Percentiles rank a stretch among this genome's conserved stretches.
Evolutionary conservation across 2,329 filamentous ascomycete species (phyloP).

Genomic region (Talaromyces funiculosus): DNA sequence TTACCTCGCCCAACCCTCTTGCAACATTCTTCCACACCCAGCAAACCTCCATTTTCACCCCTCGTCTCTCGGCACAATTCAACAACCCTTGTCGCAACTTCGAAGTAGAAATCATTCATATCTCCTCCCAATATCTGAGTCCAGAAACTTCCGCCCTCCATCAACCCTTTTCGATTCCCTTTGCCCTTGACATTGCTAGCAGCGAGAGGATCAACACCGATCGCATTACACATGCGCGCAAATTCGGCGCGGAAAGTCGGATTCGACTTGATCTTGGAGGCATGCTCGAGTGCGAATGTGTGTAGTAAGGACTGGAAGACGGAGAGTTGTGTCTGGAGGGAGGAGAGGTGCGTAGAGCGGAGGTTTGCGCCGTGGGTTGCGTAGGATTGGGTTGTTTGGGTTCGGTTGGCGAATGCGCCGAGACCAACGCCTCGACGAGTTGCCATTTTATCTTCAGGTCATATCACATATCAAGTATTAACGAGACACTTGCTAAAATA

Average conservation of each 20-base stretch:
- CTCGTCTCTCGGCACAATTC: conserved; percentile 84
- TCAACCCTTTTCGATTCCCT: conserved; percentile 38
- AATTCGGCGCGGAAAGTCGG: conserved; percentile 95
- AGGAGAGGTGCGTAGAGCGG: conserved; percentile 75
- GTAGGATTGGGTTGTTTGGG: conserved; percentile 81
- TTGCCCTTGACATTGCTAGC: conserved; percentile 52
- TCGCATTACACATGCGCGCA: conserved; percentile 95
- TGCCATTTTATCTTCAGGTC: conserved; percentile 32
- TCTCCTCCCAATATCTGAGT: conserved; percentile 83
- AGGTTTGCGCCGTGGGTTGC: conserved; percentile 82
- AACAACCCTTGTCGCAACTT: conserved; percentile 90
- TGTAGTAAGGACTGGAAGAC: conserved; percentile 94
- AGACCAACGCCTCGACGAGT: conserved; percentile 68
- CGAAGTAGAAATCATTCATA: conserved; percentile 98
- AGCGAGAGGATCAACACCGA: conserved; percentile 93
- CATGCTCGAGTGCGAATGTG: conserved; percentile 91
- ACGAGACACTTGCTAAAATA: too few species aligned
- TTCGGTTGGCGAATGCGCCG: conserved; percentile 79
- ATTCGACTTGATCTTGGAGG: conserved; percentile 91
- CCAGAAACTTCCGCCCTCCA: conserved; percentile 68
- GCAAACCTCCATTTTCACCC: conserved; percentile 85
- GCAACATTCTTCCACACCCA: conserved; percentile 74
- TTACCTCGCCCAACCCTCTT: conserved; percentile 67
- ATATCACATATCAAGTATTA: not conserved
- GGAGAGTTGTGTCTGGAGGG: conserved; percentile 85